phyloP scores from a whole-genome alignment of 225 moss, liverwort and hornwort species.

The Pleurozium schreberi region DNA sequence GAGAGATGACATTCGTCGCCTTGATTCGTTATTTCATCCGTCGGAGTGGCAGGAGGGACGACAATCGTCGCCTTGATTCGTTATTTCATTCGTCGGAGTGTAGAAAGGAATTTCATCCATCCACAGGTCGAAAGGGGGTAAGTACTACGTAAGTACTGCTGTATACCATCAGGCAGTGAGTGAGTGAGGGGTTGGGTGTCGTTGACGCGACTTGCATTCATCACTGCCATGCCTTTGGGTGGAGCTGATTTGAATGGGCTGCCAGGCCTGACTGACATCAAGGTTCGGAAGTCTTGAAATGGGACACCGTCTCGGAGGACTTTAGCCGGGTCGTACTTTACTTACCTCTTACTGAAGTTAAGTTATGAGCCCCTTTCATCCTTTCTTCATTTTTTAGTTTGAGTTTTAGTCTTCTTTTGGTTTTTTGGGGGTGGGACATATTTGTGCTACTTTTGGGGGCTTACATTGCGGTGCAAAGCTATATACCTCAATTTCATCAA shows the following conservation, averaged over 20 bases:
- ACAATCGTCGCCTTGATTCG: too few relatives aligned
- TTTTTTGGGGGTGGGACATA: not conserved
- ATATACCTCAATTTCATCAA: not conserved
- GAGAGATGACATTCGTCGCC: not conserved
- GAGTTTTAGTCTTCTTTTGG: too few relatives aligned
- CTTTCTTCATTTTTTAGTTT: not conserved
- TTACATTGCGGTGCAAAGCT: not conserved
- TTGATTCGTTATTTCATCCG: not conserved
- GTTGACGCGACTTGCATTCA: constrained; percentile 35
- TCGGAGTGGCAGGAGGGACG: too few relatives aligned
- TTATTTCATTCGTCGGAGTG: not conserved
- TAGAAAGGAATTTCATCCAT: not conserved
- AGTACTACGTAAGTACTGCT: too few relatives aligned
- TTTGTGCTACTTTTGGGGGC: not conserved
- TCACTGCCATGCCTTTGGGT: constrained; percentile 4
- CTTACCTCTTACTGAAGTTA: not conserved
- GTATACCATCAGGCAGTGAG: not conserved
- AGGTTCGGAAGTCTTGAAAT: not conserved
- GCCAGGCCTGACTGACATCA: not conserved
- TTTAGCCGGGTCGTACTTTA: not conserved
- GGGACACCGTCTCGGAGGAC: not conserved
- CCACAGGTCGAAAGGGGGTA: not conserved
- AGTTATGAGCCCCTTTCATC: not conserved
- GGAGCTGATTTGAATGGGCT: constrained; percentile 3
- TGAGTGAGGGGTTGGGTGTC: not conserved